Conservation (phyloP, 371 early-diverging fungal species). For the Mortierella sp. region DNA sequence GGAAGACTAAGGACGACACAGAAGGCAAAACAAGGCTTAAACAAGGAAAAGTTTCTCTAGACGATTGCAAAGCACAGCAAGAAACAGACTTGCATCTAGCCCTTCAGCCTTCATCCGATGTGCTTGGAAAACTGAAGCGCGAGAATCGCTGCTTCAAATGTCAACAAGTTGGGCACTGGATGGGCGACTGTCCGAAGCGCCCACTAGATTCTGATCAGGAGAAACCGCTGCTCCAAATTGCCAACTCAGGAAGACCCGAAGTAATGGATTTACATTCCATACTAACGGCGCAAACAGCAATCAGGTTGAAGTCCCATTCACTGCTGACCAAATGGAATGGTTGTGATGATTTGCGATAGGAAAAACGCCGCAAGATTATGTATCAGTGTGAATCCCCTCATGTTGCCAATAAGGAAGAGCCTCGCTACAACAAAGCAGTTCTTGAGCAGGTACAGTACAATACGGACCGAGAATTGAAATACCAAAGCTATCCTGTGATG, state of each 20-base stretch:
- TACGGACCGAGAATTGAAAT: background rate
- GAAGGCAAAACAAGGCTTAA: no score
- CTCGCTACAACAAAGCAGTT: constrained; percentile 35
- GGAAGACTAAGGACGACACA: background rate
- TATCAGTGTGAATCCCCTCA: constrained; percentile 39
- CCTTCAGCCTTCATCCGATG: background rate
- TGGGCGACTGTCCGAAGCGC: constrained; percentile 7
- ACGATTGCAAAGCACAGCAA: no score
- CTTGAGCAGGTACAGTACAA: constrained; percentile 36
- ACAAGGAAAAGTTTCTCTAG: no score
- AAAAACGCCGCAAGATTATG: constrained; percentile 24
- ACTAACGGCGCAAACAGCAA: no score
- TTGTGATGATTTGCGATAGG: constrained; percentile 1
- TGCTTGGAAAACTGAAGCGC: background rate
- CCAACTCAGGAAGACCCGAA: constrained; percentile 46
- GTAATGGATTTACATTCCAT: constrained; percentile 1
- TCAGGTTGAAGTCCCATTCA: no score
- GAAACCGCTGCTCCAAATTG: constrained; percentile 32
- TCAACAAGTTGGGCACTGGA: constrained; percentile 24
- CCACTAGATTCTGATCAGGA: constrained; percentile 8
- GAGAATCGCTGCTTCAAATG: constrained; percentile 28
- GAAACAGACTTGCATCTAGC: no score
- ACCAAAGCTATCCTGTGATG: background rate
- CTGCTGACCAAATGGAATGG: no score
- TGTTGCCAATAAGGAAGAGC: constrained; percentile 27